Evolutionary conservation across 148 eudicot species (phyloP).

Genomic region (Suaeda aralocaspica): DNA sequence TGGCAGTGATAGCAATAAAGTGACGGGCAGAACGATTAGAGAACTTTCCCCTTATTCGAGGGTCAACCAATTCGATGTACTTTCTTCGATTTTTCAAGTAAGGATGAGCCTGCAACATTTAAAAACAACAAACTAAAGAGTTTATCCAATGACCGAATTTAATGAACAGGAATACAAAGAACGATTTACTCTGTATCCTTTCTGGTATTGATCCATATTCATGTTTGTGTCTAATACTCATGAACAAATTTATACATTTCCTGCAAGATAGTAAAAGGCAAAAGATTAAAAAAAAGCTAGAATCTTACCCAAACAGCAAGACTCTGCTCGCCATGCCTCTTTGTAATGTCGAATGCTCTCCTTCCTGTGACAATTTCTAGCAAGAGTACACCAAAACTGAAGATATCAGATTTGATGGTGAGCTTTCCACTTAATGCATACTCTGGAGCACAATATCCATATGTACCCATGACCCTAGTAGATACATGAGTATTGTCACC

Average conservation of each 20-base stretch:
- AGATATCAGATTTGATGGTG: constrained; percentile 72
- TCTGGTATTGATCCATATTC: too few relatives aligned
- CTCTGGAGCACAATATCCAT: constrained; percentile 90
- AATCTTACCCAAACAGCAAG: constrained; percentile 71
- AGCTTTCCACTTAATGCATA: constrained; percentile 85
- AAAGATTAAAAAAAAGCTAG: background rate
- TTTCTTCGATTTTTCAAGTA: constrained; percentile 44
- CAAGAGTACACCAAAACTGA: constrained; percentile 82
- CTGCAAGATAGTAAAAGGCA: too few relatives aligned
- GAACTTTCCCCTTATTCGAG: constrained; percentile 47
- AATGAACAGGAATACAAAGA: too few relatives aligned
- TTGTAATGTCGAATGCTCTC: constrained; percentile 48
- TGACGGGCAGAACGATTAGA: constrained; percentile 53
- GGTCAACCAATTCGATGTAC: constrained; percentile 53
- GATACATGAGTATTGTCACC: constrained; percentile 85
- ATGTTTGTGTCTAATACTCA: too few relatives aligned
- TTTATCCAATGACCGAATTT: too few relatives aligned
- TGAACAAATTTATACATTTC: too few relatives aligned
- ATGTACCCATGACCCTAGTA: constrained; percentile 89
- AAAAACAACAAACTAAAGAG: too few relatives aligned
- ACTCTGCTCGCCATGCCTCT: constrained; percentile 47
- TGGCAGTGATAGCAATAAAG: constrained; percentile 44
- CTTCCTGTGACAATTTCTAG: constrained; percentile 80
- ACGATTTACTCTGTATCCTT: too few relatives aligned
- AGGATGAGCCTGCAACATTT: constrained; percentile 53